A percentile compares a stretch with the other conserved stretches of the same genome.
phyloP scores from a whole-genome alignment of 1,139 yeast species.

The Sugiyamaella grinbergsii region DNA sequence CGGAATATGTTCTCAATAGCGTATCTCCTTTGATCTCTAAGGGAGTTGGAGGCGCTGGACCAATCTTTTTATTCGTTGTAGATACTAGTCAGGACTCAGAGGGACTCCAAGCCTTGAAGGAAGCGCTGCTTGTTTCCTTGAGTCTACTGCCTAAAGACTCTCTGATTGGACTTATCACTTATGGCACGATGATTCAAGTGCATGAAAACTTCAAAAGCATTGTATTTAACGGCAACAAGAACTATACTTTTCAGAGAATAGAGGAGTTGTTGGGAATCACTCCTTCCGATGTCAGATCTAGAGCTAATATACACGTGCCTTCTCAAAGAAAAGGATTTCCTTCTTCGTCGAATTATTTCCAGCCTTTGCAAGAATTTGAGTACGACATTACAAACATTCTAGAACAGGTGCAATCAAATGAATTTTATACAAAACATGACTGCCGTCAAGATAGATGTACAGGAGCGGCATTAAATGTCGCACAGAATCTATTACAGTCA shows the following conservation, averaged over 20 bases:
- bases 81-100: slow-evolving; percentile 61
- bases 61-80: slow-evolving; percentile 62
- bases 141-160: slow-evolving; percentile 60
- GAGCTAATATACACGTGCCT: slow-evolving; percentile 5
- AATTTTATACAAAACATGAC: slow-evolving; percentile 52
- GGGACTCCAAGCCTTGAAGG: slow-evolving; percentile 57
- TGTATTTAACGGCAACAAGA: slow-evolving; percentile 63
- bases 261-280: slow-evolving; percentile 57
- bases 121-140: slow-evolving; percentile 55
- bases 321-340: neutral
- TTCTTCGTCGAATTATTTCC: slow-evolving; percentile 35
- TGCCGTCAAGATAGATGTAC: slow-evolving; percentile 61
- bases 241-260: slow-evolving; percentile 55
- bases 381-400: slow-evolving; percentile 56
- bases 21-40: slow-evolving; percentile 11
- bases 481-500: slow-evolving; percentile 54
- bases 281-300: slow-evolving; percentile 45
- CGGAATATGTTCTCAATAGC: slow-evolving; percentile 59
- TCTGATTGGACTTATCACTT: slow-evolving; percentile 53
- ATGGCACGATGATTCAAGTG: slow-evolving; percentile 64
- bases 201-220: slow-evolving; percentile 53
- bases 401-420: slow-evolving; percentile 55
- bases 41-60: slow-evolving; percentile 34
- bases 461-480: slow-evolving; percentile 68
- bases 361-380: slow-evolving; percentile 51